Base-by-base conservation (phyloP, 208 protist genomes). In the Herpetomonas samuelpessoai region DNA sequence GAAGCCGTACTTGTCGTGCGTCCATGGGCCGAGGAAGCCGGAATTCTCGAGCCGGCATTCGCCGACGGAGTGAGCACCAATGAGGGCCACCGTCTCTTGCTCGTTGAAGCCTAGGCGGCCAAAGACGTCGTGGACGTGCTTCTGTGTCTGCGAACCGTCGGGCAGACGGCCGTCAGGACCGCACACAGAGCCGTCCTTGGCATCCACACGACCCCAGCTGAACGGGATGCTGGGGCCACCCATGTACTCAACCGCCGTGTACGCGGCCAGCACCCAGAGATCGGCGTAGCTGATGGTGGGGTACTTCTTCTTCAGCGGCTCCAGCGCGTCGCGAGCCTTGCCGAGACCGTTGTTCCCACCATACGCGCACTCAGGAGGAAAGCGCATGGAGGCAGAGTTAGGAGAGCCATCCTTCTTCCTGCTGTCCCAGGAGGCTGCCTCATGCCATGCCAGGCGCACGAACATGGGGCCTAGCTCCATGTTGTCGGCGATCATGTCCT, bases 281-380 rank as follows among this genome's bases (percentile, higher is more conserved):
- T 98, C 96, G 2, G 89, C 88, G 71, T 97, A 97, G 30, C 92
- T 93, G 29, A 98, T 90, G n/a, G 79, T 39, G 0, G 88, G 91
- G 67, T 96, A 77, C 63, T 85, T 85, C 57, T 86, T 74, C 67
- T 97, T 91, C 25, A 98, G 58, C 19, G 84, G 72, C 72, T 97
- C 92, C n/a, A 97, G 72, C 30, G 73, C 73, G n/a, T 78, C 70
- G 31, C 90, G 79, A 27, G 82, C 91, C 21, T 81, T 59, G 12
- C 92, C 74, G 21, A 98, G 86, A 16, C 94, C 96, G 6, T 72
- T 74, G 76, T 98, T 98, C 50, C 80, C 93, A 9, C 30, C 70
- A 52, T 91, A 91, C 28, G 30, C 41, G 62, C 78, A 86, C 81
- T 93, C 87, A 2, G 83, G 83, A n/a, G 58, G 60, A 65, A 89